Evolutionary conservation across 2,329 filamentous ascomycete genomes (phyloP).

Genomic region (Xylariales sp.): DNA sequence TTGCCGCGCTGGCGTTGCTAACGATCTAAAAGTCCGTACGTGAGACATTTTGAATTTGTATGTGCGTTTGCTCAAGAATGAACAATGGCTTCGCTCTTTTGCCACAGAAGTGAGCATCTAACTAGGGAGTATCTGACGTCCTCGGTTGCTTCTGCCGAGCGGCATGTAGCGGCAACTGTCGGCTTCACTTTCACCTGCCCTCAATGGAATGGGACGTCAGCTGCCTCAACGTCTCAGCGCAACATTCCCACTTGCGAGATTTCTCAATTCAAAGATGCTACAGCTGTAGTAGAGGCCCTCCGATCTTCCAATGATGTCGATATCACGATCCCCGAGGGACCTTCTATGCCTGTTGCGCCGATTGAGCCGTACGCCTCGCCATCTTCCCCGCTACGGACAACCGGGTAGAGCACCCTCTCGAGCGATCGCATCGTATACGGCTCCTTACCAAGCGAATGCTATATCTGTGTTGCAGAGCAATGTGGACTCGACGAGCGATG

Average conservation of each 20-base stretch:
- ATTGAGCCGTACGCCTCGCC: slow-evolving; percentile 28
- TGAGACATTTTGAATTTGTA: slow-evolving; percentile 33
- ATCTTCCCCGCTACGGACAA: slow-evolving; percentile 24
- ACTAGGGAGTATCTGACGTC: background rate
- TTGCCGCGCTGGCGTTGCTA: slow-evolving; percentile 27
- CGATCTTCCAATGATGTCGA: slow-evolving; percentile 37
- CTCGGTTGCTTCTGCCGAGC: slow-evolving; percentile 9
- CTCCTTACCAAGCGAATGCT: slow-evolving; percentile 74
- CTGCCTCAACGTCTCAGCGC: slow-evolving; percentile 11
- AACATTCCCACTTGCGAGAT: slow-evolving; percentile 15
- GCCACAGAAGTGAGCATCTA: background rate
- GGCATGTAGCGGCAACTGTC: slow-evolving; percentile 17
- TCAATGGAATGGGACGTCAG: slow-evolving; percentile 18
- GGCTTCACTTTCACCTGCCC: slow-evolving; percentile 20
- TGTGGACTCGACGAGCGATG: slow-evolving; percentile 71
- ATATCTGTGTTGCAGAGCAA: slow-evolving; percentile 74
- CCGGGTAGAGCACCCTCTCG: slow-evolving; percentile 16
- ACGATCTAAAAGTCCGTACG: slow-evolving; percentile 32
- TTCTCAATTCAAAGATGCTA: slow-evolving; percentile 9
- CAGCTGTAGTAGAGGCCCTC: slow-evolving; percentile 13
- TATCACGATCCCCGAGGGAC: slow-evolving; percentile 41
- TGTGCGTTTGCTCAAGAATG: slow-evolving; percentile 4
- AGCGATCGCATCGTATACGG: slow-evolving; percentile 69
- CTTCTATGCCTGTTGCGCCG: slow-evolving; percentile 39
- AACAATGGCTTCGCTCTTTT: slow-evolving; percentile 4